Evolutionary conservation across 2,329 filamentous ascomycete genomes (phyloP), one percentile per base, ranked within the genome.

Genomic region (Calonectria leucothoes): DNA sequence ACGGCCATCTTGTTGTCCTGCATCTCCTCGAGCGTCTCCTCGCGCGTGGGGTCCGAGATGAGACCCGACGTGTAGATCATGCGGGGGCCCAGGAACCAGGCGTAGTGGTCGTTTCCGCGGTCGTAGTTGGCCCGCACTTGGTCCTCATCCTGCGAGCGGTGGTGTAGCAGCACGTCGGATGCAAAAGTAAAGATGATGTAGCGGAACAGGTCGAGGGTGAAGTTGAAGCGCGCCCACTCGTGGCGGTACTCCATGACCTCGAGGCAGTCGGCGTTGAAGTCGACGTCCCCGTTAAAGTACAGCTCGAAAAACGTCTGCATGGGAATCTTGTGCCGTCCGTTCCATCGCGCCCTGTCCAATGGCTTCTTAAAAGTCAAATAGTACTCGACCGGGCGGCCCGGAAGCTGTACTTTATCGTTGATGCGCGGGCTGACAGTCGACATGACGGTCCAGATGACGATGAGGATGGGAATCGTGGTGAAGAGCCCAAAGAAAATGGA

Each of bases 11-110:
- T 98, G 90, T 98, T 98, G 85, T 98, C 96, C 88, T 98, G 96
- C 69, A 98, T 91, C 86, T 98, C 90, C 86, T 98, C 96, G n/a
- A 98, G 92, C 20, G 92, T 91, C 87, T 98, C 96, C 85, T 98
- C 96, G 75, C 89, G 90, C 84, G 93, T 93, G 84, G 94, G 91
- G 84, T 98, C 95, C 72, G 93, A 93, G 82, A 98, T 97, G 80
- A 98, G 89, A 78, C 96, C 96, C 33, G 94, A 96, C 57, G 96
- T 98, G 88, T 98, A 98, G 85, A 98, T 95, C 96, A 98, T 98
- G 82, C 96, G 95, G 74, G 96, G 96, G 74, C 96, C 96, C 72
- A 98, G 91, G 89, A 98, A 98, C 95, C 95, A 98, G 82, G 92
- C 93, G 88, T 98, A 98, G 87, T 98, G 98, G 85, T 98, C 96